Evolutionary conservation across 2,329 filamentous ascomycete genomes (phyloP).

Genomic region (Corinectria fuckeliana): DNA sequence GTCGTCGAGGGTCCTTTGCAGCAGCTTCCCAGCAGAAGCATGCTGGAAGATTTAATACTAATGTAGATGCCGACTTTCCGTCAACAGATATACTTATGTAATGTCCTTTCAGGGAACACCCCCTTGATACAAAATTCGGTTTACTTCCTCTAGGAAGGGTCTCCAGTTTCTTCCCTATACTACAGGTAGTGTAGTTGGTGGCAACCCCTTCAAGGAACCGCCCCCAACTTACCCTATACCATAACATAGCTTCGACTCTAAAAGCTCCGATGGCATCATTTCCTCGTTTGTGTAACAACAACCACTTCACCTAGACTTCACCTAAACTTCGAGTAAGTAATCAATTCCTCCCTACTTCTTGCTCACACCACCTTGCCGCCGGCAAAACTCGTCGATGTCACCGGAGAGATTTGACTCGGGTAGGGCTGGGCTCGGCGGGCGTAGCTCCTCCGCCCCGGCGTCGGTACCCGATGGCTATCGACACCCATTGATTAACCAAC

Average conservation of each 20-base stretch:
- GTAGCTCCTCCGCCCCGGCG: slow-evolving; percentile 13
- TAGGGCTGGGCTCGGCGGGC: slow-evolving; percentile 10
- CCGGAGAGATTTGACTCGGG: slow-evolving; percentile 15
- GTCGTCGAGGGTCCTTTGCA: too few species aligned
- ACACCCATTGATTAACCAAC: slow-evolving; percentile 20
- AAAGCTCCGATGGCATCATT: not conserved
- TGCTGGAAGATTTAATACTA: too few species aligned
- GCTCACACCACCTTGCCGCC: not conserved
- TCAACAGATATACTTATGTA: too few species aligned
- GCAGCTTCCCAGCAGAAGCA: too few species aligned
- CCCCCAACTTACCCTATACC: not conserved
- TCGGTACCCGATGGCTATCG: slow-evolving; percentile 22
- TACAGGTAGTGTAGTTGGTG: too few species aligned
- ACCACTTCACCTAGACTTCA: not conserved
- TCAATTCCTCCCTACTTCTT: not conserved
- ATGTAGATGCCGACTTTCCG: too few species aligned
- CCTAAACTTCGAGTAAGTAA: too few species aligned
- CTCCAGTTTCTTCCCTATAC: too few species aligned
- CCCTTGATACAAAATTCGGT: too few species aligned
- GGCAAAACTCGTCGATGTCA: slow-evolving; percentile 17
- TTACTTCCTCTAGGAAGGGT: too few species aligned
- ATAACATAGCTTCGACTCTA: not conserved
- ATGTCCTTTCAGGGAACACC: too few species aligned
- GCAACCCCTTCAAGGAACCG: too few species aligned
- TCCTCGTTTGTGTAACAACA: not conserved